phyloP scores from a whole-genome alignment of 179 eudicot genomes.

The Nepenthes alata region DNA sequence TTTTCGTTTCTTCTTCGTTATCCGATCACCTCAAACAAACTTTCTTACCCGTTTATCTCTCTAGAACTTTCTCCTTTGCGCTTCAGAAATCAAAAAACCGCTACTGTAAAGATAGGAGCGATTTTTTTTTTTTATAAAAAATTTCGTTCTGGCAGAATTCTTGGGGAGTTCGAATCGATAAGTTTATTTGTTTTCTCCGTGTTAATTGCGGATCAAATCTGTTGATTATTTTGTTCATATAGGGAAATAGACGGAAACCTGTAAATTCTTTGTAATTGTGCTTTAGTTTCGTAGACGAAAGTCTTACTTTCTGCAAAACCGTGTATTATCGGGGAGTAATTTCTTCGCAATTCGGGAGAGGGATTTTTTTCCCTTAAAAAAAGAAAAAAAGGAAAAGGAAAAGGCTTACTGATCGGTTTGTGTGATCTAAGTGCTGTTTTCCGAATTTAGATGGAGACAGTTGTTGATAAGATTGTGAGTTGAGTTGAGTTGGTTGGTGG shows the following conservation, averaged over 20 bases:
- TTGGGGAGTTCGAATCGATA: not conserved
- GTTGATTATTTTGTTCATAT: constrained; percentile 2
- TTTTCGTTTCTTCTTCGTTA: not conserved
- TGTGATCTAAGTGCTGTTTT: not conserved
- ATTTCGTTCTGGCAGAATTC: constrained; percentile 2
- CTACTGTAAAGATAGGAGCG: constrained; percentile 3
- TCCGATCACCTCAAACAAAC: constrained; percentile 5
- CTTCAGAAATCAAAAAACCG: not conserved
- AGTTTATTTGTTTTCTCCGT: constrained; percentile 11
- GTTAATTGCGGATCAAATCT: not conserved
- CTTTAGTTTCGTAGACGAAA: no score
- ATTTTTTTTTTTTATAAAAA: constrained; percentile 4
- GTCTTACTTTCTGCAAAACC: not conserved
- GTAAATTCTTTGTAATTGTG: not conserved
- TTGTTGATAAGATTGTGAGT: not conserved
- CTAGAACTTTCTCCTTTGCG: constrained; percentile 14
- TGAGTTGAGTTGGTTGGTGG: not conserved
- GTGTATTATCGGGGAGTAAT: not conserved
- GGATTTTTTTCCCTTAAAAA: not conserved
- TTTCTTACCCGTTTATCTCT: constrained; percentile 3
- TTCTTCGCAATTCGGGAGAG: not conserved
- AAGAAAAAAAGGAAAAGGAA: not conserved
- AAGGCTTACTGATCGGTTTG: not conserved
- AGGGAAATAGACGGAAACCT: not conserved
- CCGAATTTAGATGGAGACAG: not conserved